phyloP scores from a whole-genome alignment of 192 early-diverging fungal species.

The Coemansia sp. region DNA sequence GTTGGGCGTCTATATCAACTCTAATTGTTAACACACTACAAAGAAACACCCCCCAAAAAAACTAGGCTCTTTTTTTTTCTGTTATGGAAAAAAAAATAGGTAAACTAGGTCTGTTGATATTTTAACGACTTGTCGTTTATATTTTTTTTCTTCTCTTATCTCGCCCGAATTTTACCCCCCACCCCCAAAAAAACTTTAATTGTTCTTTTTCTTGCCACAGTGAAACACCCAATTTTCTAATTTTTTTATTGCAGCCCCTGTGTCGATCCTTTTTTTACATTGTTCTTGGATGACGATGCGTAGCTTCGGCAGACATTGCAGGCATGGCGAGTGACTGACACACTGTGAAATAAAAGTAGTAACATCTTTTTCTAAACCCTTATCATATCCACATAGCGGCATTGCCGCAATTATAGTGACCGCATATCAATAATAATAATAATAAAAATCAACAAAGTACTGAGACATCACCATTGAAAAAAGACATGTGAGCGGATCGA shows the following conservation, averaged over 20 bases:
- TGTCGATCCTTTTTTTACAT: neutral
- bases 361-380: too few relatives aligned
- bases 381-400: neutral
- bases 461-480: neutral
- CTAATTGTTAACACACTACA: neutral
- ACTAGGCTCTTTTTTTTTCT: neutral
- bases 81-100: too few relatives aligned
- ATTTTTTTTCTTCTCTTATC: too few relatives aligned
- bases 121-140: too few relatives aligned
- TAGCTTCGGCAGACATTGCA: neutral
- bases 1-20: slow-evolving; percentile 1
- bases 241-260: too few relatives aligned
- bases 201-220: too few relatives aligned
- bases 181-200: too few relatives aligned
- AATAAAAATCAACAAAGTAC: too few relatives aligned
- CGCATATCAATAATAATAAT: neutral
- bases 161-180: too few relatives aligned
- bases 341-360: neutral
- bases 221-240: too few relatives aligned
- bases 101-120: too few relatives aligned
- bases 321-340: too few relatives aligned
- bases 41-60: neutral
- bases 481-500: neutral
- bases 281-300: neutral
- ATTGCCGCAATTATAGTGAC: neutral